Percentiles rank a stretch among this genome's conserved stretches.
These are phyloP conservation scores for Aspergillus texensis DNA, from an alignment of 2,329 filamentous ascomycete species.

Conservation along the genomic window DNA sequence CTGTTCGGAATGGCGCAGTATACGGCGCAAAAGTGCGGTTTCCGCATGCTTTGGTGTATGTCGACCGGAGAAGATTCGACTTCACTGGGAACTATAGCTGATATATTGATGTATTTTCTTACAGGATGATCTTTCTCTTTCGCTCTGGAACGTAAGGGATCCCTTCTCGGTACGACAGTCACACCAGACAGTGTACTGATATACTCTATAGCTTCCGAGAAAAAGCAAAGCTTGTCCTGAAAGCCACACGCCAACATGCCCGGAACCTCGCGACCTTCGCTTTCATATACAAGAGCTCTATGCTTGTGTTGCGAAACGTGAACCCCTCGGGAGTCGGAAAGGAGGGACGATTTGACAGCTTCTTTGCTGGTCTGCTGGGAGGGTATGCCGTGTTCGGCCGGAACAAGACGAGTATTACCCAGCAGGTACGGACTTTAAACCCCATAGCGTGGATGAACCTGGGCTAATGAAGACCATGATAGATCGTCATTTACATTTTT, in stretches of 20 bases:
- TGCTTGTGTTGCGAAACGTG: conserved; percentile 71
- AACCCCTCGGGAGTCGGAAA: conserved; percentile 50
- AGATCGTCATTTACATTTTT: conserved; percentile 98
- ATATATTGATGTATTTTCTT: conserved; percentile 15
- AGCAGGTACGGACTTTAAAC: conserved; percentile 55
- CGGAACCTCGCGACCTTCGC: conserved; percentile 91
- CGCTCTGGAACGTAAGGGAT: conserved; percentile 75
- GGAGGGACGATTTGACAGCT: conserved; percentile 75
- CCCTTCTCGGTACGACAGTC: conserved; percentile 22
- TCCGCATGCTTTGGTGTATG: conserved; percentile 88
- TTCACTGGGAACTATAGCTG: conserved; percentile 12
- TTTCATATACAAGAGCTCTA: conserved; percentile 81
- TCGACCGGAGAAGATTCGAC: neutral
- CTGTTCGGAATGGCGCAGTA: conserved; percentile 91
- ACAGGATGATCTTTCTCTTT: conserved; percentile 94
- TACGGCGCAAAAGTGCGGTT: conserved; percentile 98
- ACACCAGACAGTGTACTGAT: conserved; percentile 14
- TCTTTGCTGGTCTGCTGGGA: conserved; percentile 83
- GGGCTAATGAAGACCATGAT: neutral
- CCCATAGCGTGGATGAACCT: neutral
- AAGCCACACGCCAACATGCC: conserved; percentile 87
- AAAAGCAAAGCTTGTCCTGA: conserved; percentile 76
- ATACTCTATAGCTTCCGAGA: conserved; percentile 61
- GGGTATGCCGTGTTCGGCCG: conserved; percentile 93
- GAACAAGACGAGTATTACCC: conserved; percentile 76